Percentiles rank a stretch among this genome's conserved stretches.
These are phyloP conservation scores for Xerocomus brunneocitrinus DNA, from an alignment of 768 basidiomycete species.

Conservation along the genomic window DNA sequence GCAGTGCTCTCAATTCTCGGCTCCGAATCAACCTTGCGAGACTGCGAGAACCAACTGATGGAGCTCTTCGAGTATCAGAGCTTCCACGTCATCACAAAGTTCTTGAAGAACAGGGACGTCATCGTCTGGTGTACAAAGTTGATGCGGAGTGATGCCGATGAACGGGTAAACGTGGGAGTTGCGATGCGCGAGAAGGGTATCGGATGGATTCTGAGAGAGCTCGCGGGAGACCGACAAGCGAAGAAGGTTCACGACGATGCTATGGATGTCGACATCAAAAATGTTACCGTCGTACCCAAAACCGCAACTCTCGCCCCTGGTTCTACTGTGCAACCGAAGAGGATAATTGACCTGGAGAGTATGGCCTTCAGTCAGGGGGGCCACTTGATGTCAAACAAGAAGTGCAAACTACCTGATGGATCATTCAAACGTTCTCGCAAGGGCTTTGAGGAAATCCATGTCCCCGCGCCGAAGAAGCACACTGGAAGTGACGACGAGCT, in stretches of 20 bases:
- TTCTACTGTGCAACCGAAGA: conserved; percentile 80
- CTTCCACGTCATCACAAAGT: conserved; percentile 84
- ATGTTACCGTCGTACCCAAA: conserved; percentile 54
- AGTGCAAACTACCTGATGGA: conserved; percentile 94
- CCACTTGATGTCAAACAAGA: conserved; percentile 98
- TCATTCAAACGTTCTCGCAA: conserved; percentile 96
- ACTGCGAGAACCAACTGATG: conserved; percentile 95
- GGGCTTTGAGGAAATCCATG: conserved; percentile 97
- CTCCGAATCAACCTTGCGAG: conserved; percentile 83
- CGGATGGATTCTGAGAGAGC: conserved; percentile 90
- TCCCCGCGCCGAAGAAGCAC: conserved; percentile 86
- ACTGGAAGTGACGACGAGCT: conserved; percentile 58
- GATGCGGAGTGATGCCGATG: conserved; percentile 83
- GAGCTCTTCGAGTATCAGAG: conserved; percentile 92
- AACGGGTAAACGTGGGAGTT: conserved; percentile 90
- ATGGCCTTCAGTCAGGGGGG: conserved; percentile 98
- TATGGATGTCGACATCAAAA: conserved; percentile 76
- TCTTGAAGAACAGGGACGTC: conserved; percentile 93
- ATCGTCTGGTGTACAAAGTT: conserved; percentile 98
- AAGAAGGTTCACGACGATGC: conserved; percentile 49
- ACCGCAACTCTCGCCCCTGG: conserved; percentile 87
- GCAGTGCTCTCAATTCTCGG: conserved; percentile 80
- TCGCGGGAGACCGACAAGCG: conserved; percentile 74
- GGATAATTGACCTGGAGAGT: conserved; percentile 81
- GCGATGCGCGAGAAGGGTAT: conserved; percentile 97